These are phyloP conservation scores for Suillus occidentalis DNA, from an alignment of 768 basidiomycete genomes.

Conservation along the genomic window DNA sequence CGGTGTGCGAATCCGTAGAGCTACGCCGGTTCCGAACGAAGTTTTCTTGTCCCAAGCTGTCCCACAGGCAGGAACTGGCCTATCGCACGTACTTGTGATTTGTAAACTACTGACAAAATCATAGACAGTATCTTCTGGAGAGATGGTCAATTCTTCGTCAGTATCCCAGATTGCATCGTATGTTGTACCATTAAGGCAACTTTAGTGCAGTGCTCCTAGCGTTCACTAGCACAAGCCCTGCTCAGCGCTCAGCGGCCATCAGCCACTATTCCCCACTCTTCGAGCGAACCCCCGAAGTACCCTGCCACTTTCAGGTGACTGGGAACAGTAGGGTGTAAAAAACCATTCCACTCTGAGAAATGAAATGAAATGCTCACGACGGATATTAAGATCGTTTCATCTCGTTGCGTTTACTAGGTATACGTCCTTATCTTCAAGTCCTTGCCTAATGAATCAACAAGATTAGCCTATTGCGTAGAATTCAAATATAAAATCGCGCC, in stretches of 20 bases:
- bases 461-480: neutral
- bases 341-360: neutral
- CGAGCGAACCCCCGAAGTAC: constrained; percentile 45
- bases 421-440: constrained; percentile 45
- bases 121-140: neutral
- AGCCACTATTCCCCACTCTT: constrained; percentile 40
- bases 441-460: constrained; percentile 28
- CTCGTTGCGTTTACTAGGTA: constrained; percentile 58
- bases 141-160: neutral
- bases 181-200: neutral
- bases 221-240: neutral
- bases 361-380: constrained; percentile 28
- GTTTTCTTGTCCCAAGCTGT: neutral
- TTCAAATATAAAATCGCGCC: neutral
- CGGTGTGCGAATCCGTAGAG: neutral
- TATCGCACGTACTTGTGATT: neutral
- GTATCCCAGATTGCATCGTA: neutral
- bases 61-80: neutral
- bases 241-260: neutral
- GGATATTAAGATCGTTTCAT: constrained; percentile 52
- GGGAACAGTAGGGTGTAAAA: constrained; percentile 43
- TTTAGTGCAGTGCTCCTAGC: neutral
- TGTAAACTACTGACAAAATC: neutral
- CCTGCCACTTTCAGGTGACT: constrained; percentile 51
- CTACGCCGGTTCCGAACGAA: neutral